Base-by-base conservation (phyloP, 2,329 filamentous ascomycete genomes). In the Metarhizium rileyi region DNA sequence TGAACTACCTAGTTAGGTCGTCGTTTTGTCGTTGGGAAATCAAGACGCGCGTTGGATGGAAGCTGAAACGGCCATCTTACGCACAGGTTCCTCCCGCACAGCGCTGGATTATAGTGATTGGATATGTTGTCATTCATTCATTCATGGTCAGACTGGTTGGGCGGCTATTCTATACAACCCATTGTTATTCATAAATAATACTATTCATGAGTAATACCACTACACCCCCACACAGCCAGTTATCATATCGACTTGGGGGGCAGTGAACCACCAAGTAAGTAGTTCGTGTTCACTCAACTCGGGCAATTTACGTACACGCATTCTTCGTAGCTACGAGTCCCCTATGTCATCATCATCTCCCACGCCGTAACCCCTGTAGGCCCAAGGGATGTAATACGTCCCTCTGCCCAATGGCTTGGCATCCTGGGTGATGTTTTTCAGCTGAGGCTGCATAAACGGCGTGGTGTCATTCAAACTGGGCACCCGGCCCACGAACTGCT, bases 401-500 rank as follows among this genome's bases (percentile, higher is more conserved):
- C 60, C 60, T 40, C 53, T 57, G 22, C 59, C 60, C 33, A 61
- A 38, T 1, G 57, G 47, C 30, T 40, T 42, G 40, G 46, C n/a
- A 12, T 44, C 28, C 52, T 62, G 60, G 12, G 44, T 36, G 9
- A 56, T 28, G 20, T 56, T 55, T 18, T 49, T 36, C 23, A 61
- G 23, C 43, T 53, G 26, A 0, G 59, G 57, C 22, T 59, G 35
- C 3, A 55, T 60, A 47, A 77, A 75, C 0, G 70, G 59, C 14
- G 48, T 60, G 2, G 61, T 69, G 12, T 66, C 65, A 10, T 60
- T 68, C 55, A 87, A 59, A 52, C 71, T 78, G 5, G 77, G 68
- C 9, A 90, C 80, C 36, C 86, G 71, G 0, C 87, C 87, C 1
- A 94, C 71, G 57, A 93, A 63, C 58, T 86, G 84, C 71, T 93